Percentiles rank a stretch among this genome's conserved stretches.
phyloP scores from a whole-genome alignment of 495 filamentous ascomycete species.

The Staphylotrichum longicolle region DNA sequence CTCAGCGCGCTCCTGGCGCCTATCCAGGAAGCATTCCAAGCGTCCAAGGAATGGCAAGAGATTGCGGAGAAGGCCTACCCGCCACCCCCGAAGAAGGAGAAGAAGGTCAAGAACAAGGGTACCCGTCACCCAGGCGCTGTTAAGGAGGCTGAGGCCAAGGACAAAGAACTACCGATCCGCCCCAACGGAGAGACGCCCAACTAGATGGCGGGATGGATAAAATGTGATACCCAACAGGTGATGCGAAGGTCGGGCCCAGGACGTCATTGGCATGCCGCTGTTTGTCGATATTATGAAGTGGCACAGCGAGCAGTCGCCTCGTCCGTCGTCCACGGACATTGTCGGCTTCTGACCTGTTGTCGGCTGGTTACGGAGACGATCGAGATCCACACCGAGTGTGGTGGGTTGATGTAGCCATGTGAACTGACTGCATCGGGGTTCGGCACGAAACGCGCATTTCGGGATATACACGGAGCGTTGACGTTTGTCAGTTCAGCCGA shows the following conservation, averaged over 20 bases:
- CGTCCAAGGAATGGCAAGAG: slow-evolving; percentile 75
- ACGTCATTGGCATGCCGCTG: neutral
- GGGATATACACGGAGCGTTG: too few relatives aligned
- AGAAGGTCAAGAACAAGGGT: slow-evolving; percentile 61
- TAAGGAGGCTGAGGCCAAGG: slow-evolving; percentile 13
- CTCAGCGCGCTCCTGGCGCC: slow-evolving; percentile 71
- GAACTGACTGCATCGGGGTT: too few relatives aligned
- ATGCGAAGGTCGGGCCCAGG: neutral
- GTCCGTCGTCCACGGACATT: too few relatives aligned
- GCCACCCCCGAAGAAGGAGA: slow-evolving; percentile 28
- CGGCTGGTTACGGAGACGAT: too few relatives aligned
- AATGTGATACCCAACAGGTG: neutral
- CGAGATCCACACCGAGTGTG: too few relatives aligned
- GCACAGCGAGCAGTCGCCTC: too few relatives aligned
- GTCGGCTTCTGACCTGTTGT: too few relatives aligned
- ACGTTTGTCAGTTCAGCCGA: too few relatives aligned
- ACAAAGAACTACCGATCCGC: slow-evolving; percentile 16
- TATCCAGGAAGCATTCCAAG: slow-evolving; percentile 68
- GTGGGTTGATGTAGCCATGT: too few relatives aligned
- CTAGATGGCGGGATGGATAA: neutral
- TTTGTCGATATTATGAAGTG: neutral
- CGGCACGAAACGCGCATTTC: too few relatives aligned
- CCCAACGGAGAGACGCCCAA: slow-evolving; percentile 17
- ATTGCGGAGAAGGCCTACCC: slow-evolving; percentile 64
- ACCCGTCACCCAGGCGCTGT: slow-evolving; percentile 48